Base-by-base conservation (phyloP, 2,329 filamentous ascomycete species). In the Fusarium piperis region DNA sequence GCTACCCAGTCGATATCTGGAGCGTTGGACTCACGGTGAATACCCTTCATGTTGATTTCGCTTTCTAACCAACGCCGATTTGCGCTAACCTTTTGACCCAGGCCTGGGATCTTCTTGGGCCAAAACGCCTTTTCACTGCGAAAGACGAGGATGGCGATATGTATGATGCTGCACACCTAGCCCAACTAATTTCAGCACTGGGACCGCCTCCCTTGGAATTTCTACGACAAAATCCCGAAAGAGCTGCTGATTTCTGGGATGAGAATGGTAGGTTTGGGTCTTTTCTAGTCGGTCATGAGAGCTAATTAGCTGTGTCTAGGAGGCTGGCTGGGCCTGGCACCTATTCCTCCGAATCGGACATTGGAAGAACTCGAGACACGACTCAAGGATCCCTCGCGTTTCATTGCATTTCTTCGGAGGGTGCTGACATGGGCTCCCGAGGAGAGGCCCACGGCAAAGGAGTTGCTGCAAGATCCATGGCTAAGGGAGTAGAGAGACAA, bases 1-100 rank as follows among this genome's bases (percentile, higher is more conserved):
- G 72, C 18, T 78, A 68, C 18, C 65, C 74, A 0, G 77, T 77
- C 0, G 75, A 79, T 35, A 74, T 79, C 6, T 79, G 76, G 78
- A 79, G 74, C n/a, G 71, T 77, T 16, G 75, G 74, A 5, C 71
- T 79, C 3, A 75, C 73, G 1, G 75, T 74, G 53, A 48, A 56
- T 6, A 59, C 7, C 6, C 23, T 30, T 30, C 4, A 18, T n/a
- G n/a, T 48, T 30, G 16, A 18, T 39, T 12, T 12, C 7, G 7
- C 5, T 3, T 9, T n/a, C 9, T n/a, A 15, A 15, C 16, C 36
- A 16, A 18, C 8, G 4, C 9, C 36, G 26, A 4, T 3, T 11
- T 39, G n/a, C 15, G 5, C 44, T 51, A 32, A 51, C 9, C 0
- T n/a, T 26, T 51, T 8, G 9, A 38, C 33, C 4, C 41, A 76